A percentile compares a stretch with the other conserved stretches of the same genome.
These are phyloP conservation scores for Rutstroemia sp. DNA, from an alignment of 2,329 filamentous ascomycete genomes.

Conservation along the genomic window DNA sequence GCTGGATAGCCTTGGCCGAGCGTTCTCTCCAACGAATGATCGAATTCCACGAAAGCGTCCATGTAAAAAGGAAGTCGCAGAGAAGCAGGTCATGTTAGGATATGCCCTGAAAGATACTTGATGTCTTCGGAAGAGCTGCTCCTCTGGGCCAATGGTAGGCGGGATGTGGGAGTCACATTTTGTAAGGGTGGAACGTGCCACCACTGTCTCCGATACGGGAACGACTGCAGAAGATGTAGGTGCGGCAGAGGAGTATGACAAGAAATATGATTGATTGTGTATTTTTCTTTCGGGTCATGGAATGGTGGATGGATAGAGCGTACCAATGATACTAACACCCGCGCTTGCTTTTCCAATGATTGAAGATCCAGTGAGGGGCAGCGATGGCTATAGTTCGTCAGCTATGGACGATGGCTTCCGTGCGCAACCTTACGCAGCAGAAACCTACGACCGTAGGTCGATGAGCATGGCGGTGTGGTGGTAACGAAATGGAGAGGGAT, in stretches of 20 bases:
- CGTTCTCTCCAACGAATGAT: conserved; percentile 2
- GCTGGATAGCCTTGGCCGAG: conserved; percentile 5
- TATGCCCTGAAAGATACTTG: conserved; percentile 2
- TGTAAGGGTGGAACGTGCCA: conserved; percentile 1
- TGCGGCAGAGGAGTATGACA: neutral
- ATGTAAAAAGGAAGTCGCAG: neutral
- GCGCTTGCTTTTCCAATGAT: conserved; percentile 3
- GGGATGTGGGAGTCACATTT: neutral
- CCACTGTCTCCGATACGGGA: neutral
- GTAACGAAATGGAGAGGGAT: neutral
- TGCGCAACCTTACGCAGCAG: conserved; percentile 4
- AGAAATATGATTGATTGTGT: neutral
- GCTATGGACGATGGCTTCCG: neutral
- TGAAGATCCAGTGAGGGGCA: neutral
- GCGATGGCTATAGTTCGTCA: neutral
- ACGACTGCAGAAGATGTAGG: neutral
- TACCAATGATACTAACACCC: neutral
- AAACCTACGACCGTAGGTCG: neutral
- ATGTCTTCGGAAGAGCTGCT: neutral
- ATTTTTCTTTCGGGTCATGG: too few species aligned
- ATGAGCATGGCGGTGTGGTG: neutral
- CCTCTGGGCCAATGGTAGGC: neutral
- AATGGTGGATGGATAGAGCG: too few species aligned
- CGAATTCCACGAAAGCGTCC: conserved; percentile 5
- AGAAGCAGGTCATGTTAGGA: conserved; percentile 2